These are phyloP conservation scores for Syzygium aromaticum DNA, from an alignment of 345 rosid genomes.

Conservation along the genomic window DNA sequence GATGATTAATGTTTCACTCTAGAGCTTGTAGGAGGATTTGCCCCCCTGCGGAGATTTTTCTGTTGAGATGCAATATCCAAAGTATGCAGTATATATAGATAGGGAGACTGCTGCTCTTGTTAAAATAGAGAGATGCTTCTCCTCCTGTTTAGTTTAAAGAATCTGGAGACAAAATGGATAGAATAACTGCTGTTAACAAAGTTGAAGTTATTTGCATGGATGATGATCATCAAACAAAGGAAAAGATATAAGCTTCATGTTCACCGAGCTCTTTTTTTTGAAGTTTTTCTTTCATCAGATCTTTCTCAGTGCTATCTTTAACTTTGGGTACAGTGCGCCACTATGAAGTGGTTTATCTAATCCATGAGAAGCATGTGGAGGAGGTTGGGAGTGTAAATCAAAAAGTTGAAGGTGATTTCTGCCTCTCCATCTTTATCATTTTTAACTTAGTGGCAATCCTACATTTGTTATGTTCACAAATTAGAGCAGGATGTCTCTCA, in stretches of 20 bases:
- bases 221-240: background rate
- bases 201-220: background rate
- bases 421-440: background rate
- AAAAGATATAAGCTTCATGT: background rate
- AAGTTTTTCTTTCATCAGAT: background rate
- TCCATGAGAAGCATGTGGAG: slow-evolving; percentile 82
- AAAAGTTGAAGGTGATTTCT: slow-evolving; percentile 72
- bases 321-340: slow-evolving; percentile 59
- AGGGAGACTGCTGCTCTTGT: background rate
- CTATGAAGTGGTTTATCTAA: slow-evolving; percentile 86
- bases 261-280: background rate
- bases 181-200: background rate
- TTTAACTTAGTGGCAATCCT: background rate
- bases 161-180: background rate
- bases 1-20: background rate
- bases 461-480: background rate
- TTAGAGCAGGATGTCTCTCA: background rate
- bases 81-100: background rate
- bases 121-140: background rate
- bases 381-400: slow-evolving; percentile 63
- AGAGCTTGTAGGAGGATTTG: background rate
- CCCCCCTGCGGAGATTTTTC: background rate
- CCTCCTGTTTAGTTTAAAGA: background rate
- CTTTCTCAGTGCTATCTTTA: background rate
- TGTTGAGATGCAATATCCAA: background rate